phyloP scores from a whole-genome alignment of 129 eudicot genomes.

The Dittrichia graveolens region DNA sequence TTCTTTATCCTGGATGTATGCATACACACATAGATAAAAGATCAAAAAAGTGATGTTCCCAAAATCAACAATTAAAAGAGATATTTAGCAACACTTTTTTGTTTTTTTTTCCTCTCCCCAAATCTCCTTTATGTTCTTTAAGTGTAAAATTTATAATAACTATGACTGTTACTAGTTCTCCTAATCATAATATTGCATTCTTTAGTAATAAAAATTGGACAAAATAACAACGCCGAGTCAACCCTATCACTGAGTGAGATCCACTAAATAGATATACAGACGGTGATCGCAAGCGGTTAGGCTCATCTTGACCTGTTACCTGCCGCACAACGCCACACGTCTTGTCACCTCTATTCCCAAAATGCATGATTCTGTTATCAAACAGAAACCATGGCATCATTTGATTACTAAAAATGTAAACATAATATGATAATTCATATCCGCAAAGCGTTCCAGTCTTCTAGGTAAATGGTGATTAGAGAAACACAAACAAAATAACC shows the following conservation, averaged over 20 bases:
- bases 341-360: background rate
- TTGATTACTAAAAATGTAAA: background rate
- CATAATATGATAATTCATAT: background rate
- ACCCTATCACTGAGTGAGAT: background rate
- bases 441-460: background rate
- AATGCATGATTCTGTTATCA: background rate
- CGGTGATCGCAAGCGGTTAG: background rate
- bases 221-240: background rate
- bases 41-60: background rate
- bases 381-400: background rate
- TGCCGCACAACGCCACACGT: background rate
- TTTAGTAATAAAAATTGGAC: background rate
- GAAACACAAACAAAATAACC: background rate
- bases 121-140: background rate
- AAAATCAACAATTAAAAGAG: no score
- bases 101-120: background rate
- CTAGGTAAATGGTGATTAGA: background rate
- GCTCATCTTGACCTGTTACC: background rate
- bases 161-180: background rate
- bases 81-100: background rate
- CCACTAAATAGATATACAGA: no score
- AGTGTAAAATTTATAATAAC: background rate
- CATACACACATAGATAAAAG: background rate
- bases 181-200: background rate
- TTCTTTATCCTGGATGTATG: constrained; percentile 69